These are phyloP conservation scores for Brassica juncea DNA, from an alignment of 345 rosid species.

Conservation along the genomic window DNA sequence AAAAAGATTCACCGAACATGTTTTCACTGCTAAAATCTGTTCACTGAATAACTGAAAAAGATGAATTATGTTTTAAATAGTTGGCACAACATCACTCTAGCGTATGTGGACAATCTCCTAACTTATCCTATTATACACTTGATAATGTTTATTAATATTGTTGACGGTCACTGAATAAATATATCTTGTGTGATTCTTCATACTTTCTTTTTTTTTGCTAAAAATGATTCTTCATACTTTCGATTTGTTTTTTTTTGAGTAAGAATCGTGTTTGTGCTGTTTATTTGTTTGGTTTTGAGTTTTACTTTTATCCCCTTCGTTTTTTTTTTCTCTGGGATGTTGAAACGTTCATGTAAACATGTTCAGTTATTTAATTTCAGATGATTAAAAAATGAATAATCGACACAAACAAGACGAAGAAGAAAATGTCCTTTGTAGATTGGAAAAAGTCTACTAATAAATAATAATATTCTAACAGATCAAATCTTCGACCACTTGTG, in stretches of 20 bases:
- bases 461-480: constrained; percentile 22
- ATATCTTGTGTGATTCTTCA: neutral
- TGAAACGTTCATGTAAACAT: neutral
- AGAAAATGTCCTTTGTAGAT: neutral
- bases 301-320: neutral
- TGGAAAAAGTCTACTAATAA: neutral
- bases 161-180: neutral
- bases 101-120: too few species aligned
- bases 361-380: neutral
- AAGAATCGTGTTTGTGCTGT: neutral
- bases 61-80: neutral
- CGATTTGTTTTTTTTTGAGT: neutral
- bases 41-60: neutral
- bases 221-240: neutral
- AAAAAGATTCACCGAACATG: too few species aligned
- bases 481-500: constrained; percentile 36
- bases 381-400: neutral
- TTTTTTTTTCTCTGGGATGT: neutral
- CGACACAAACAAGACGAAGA: neutral
- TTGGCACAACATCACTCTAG: too few species aligned
- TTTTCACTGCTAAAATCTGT: neutral
- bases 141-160: neutral
- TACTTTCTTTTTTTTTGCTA: neutral
- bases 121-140: too few species aligned
- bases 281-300: neutral